Evolutionary conservation across 108 stramenopile genomes (phyloP), one percentile per base, ranked within the genome.

Genomic region (Pseudonitzschia pungens): DNA sequence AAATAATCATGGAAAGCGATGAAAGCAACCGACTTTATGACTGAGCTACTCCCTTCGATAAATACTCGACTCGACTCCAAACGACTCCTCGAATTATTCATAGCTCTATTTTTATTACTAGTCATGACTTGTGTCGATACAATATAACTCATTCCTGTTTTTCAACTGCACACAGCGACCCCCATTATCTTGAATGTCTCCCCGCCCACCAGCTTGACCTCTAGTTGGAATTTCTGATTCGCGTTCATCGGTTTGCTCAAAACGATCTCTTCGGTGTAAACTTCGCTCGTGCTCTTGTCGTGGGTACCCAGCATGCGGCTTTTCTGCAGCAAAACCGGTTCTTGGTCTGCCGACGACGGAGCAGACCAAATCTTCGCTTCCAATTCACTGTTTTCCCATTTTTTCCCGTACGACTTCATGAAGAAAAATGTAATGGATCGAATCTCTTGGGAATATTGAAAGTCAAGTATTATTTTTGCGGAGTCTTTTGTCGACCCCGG

Each of bases 161-260:
- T 36, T 36, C 6, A 85, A 26, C 80, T 81, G 48, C 92, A 93
- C 45, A 93, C 73, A 4, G 92, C 90, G 65, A 93, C 77, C 44
- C 92, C 92, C 71, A 85, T 79, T 21, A 93, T 81, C 70, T 93
- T 93, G 77, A 93, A 93, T n/a, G 88, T 88, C 18, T 65, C 64
- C 4, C 92, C 92, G 36, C 81, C 88, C 12, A 70, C 71, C 29
- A 90, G 67, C 26, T 21, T 66, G 6, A 71, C 60, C 71, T 73
- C 69, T 27, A 85, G 18, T 24, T 51, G 68, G 1, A 77, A 18
- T 24, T 36, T 82, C 42, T 58, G 71, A 51, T 22, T 83, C 59
- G 26, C 56, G 33, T 27, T n/a, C 15, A 77, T 52, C 21, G 64
- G 62, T 36, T 57, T 42, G 21, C 16, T 60, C 43, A 64, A 44